These are phyloP conservation scores for Leptographium procerum DNA, from an alignment of 2,329 filamentous ascomycete genomes.

Conservation along the genomic window DNA sequence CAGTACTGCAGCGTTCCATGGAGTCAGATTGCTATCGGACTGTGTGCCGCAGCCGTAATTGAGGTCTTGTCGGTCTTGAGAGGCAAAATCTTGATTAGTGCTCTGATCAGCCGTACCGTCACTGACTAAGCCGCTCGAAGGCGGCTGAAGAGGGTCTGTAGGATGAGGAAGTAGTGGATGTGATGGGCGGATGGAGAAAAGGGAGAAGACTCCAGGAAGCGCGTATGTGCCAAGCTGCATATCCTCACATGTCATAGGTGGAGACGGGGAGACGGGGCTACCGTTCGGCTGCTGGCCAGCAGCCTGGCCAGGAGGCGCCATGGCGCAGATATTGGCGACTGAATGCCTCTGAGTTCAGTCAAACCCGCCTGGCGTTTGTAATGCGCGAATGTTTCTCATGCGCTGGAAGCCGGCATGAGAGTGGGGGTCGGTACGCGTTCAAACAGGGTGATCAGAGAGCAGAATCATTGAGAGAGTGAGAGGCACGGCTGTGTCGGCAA, in stretches of 20 bases:
- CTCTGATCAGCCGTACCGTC: neutral
- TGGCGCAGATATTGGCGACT: conserved; percentile 12
- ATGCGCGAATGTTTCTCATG: neutral
- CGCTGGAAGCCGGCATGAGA: neutral
- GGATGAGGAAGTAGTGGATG: neutral
- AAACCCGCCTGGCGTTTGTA: conserved; percentile 2
- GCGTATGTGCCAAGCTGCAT: neutral
- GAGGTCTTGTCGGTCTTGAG: conserved; percentile 17
- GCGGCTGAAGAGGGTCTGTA: no score
- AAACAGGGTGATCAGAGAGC: no score
- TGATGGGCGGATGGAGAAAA: neutral
- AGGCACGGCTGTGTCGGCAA: no score
- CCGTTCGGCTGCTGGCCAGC: neutral
- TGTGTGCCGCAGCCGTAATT: neutral
- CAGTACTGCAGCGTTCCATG: conserved; percentile 28
- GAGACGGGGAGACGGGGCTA: neutral
- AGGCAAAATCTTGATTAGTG: neutral
- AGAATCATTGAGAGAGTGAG: neutral
- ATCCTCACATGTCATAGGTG: neutral
- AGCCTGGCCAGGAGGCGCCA: conserved; percentile 18
- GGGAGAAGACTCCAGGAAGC: neutral
- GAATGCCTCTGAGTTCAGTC: conserved; percentile 4
- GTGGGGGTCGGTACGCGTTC: neutral
- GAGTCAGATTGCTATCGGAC: conserved; percentile 13
- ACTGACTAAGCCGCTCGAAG: neutral